These are phyloP conservation scores for Lasiosphaeria ovina DNA, from an alignment of 495 filamentous ascomycete genomes.

Conservation along the genomic window DNA sequence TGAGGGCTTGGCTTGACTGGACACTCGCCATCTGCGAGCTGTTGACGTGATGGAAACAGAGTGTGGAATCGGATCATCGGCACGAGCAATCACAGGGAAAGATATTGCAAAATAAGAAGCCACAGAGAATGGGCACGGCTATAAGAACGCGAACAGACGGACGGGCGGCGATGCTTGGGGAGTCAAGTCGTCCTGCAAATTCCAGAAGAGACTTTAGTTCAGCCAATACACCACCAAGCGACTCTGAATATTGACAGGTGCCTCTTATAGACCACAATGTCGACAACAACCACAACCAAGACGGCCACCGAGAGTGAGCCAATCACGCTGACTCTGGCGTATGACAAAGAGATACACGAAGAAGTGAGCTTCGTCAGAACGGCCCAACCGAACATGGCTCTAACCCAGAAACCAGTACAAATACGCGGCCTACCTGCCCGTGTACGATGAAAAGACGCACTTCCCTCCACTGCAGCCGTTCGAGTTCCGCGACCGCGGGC, in stretches of 20 bases:
- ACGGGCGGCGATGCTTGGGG: too few species aligned
- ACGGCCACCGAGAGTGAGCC: slow-evolving; percentile 17
- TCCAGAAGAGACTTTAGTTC: not conserved
- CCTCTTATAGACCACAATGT: slow-evolving; percentile 5
- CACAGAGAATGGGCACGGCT: not conserved
- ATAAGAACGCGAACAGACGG: not conserved
- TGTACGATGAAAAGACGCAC: slow-evolving; percentile 59
- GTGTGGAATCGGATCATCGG: not conserved
- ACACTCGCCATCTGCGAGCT: slow-evolving; percentile 17
- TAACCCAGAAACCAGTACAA: slow-evolving; percentile 39
- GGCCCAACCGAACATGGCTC: not conserved
- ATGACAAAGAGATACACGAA: slow-evolving; percentile 23
- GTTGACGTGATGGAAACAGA: slow-evolving; percentile 18
- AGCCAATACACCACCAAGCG: not conserved
- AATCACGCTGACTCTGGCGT: slow-evolving; percentile 23
- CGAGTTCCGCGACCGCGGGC: slow-evolving; percentile 58
- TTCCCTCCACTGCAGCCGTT: slow-evolving; percentile 59
- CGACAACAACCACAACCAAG: slow-evolving; percentile 10
- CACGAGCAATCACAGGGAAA: not conserved
- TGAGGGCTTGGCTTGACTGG: not conserved
- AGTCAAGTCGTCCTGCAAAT: too few species aligned
- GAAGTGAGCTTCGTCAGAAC: slow-evolving; percentile 4
- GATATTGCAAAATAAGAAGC: not conserved
- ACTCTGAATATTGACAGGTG: not conserved
- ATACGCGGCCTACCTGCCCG: slow-evolving; percentile 62